A percentile compares a stretch with the other conserved stretches of the same genome.
Evolutionary conservation across 176 grass and related monocot species (phyloP).

Genomic region (Juncus inflexus): DNA sequence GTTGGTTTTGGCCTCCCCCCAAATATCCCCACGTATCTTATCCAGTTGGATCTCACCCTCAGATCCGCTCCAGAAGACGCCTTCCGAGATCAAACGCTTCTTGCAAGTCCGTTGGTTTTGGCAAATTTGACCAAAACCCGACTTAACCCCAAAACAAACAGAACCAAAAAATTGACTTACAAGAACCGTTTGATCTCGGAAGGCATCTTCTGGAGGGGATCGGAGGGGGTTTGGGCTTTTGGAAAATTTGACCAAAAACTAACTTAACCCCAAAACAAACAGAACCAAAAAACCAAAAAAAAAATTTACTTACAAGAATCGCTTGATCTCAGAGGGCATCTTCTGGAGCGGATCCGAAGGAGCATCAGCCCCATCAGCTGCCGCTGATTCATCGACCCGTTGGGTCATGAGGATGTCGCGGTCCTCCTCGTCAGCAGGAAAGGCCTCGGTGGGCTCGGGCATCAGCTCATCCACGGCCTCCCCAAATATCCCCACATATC

Average conservation of each 20-base stretch:
- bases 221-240: conserved; percentile 29
- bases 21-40: conserved; percentile 20
- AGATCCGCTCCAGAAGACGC: conserved; percentile 78
- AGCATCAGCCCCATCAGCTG: conserved; percentile 34
- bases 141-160: not conserved
- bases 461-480: conserved; percentile 90
- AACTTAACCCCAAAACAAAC: not conserved
- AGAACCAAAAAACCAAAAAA: not conserved
- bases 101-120: conserved; percentile 44
- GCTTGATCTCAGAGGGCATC: conserved; percentile 93
- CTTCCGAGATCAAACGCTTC: conserved; percentile 90
- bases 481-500: conserved; percentile 69
- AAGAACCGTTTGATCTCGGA: conserved; percentile 94
- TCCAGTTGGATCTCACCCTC: conserved; percentile 29
- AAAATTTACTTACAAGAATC: conserved; percentile 79
- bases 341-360: conserved; percentile 59
- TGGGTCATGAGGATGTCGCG: conserved; percentile 95
- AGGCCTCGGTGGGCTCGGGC: conserved; percentile 92
- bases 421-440: conserved; percentile 77
- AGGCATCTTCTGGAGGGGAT: conserved; percentile 85
- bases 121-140: no score
- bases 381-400: conserved; percentile 64
- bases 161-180: conserved; percentile 32
- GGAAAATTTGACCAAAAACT: no score
- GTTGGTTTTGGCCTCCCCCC: not conserved